Evolutionary conservation across 257 asterid species (phyloP).

Genomic region (Lycium ferocissimum): DNA sequence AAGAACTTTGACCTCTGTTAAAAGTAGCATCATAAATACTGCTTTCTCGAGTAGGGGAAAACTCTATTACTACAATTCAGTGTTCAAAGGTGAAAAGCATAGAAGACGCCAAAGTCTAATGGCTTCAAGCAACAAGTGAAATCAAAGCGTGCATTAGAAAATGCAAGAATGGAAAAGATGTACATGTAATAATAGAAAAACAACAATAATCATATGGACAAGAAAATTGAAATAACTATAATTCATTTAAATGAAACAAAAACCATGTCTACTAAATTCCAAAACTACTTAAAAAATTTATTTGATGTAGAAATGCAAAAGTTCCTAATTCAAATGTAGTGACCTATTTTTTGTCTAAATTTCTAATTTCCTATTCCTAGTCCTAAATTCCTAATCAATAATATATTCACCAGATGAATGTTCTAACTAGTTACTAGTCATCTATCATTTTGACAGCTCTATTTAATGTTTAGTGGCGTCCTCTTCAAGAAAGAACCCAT

Average conservation of each 20-base stretch:
- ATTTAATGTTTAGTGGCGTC: not conserved
- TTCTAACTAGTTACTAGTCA: not conserved
- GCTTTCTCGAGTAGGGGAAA: not conserved
- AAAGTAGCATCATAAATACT: not conserved
- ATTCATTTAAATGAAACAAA: not conserved
- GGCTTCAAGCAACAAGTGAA: not conserved
- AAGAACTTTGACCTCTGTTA: not conserved
- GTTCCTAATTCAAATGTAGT: not conserved
- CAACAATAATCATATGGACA: not conserved
- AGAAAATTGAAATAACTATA: not conserved
- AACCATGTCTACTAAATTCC: not conserved
- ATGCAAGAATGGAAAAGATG: not conserved
- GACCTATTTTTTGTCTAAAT: not conserved
- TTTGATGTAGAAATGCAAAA: slow-evolving; percentile 3
- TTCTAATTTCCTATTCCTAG: not conserved
- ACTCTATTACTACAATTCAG: not conserved
- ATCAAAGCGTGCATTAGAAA: not conserved
- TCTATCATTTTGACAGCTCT: not conserved
- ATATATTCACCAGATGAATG: not conserved
- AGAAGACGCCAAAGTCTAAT: not conserved
- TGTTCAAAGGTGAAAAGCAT: not conserved
- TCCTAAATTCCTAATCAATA: not conserved
- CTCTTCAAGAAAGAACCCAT: not conserved
- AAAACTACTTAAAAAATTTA: not conserved
- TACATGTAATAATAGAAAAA: not conserved